Base-by-base conservation (phyloP, 371 early-diverging fungal species). In the Mucor saturninus region DNA sequence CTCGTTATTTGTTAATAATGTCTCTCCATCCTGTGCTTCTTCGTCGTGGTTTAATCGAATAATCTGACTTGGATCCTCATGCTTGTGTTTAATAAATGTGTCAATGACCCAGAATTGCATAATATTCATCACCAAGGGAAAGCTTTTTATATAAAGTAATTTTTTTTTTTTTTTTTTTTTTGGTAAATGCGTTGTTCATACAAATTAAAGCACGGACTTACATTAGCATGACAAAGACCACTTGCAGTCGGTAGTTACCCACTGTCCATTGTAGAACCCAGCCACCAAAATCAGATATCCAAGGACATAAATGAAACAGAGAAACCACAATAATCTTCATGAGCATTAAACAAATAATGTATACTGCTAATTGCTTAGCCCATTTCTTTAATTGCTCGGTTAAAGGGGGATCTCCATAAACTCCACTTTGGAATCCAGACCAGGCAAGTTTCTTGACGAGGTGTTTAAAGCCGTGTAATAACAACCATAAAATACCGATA, bases 81-180 rank as follows among this genome's bases (percentile, higher is more conserved):
- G 40, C 40, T 74, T 84, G 66, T 88, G 85, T 59, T 87, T 89
- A 32, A 89, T 82, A 55, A 89, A 83, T 9, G 83, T 83, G 69
- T 89, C 89, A 10, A 85, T 81, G 37, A 87, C 75, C 86, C 89
- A 89, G 65, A 86, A 87, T 64, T 89, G 89, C 29, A 85, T 69
- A 42, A 84, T 83, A 42, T 89, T 89, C 86, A 89, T 84, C 35
- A 84, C 71, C 15, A 86, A 62, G 2, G 89, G 89, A 46, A 87
- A 74, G 38, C 80, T 80, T n/a, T n/a, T 13, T 1, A 62, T 86
- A 54, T 86, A 85, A 85, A 89, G 82, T 13, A n/a, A n/a, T n/a
- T n/a, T n/a, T n/a, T n/a, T n/a, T n/a, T 21, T 21, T 21, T 21
- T 21, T 21, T 21, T 21, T 21, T 21, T 21, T 21, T 21, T 21